Evolutionary conservation across 129 eudicot species (phyloP), one percentile per base, ranked within the genome.

Genomic region (Cynara cardunculus): DNA sequence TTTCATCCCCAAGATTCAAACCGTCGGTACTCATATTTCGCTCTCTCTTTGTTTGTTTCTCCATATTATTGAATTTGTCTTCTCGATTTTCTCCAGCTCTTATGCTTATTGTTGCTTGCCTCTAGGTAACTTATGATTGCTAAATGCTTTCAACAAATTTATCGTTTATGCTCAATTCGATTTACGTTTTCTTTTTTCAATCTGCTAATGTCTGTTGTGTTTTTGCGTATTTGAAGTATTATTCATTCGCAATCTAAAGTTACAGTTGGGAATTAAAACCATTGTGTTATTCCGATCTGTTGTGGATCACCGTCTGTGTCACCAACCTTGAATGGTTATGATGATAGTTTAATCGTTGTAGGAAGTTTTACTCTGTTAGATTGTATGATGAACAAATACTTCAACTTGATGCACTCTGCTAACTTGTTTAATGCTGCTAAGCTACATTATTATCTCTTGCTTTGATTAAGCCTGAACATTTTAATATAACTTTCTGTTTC

Each of bases 271-370:
- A 25, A 64, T 35, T 18, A 41, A 56, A 28, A 4, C 19, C 70
- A 19, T 67, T 82, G 59, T 8, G 39, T 5, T 46, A 30, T 74
- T 46, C 56, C 68, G 84, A 81, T 81, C 85, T 81, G 14, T 74
- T 81, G 69, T 81, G 26, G 77, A 75, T 75, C 62, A 69, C 80
- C 80, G 73, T 81, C 32, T 81, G 53, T 37, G 24, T 64, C 28
- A 76, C 12, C 30, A 19, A 61, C 71, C 13, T 9, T 53, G 62
- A 53, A 35, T 34, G 26, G 16, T 64, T 7, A 16, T 77, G 32
- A 65, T 77, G 10, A 5, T 78, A 25, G 22, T 78, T 61, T 32
- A 31, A 0, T 75, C 21, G 1, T 53, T 53, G 1, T 53, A 53
- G 62, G 61, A 16, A 49, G 16, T 49, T 53, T 53, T 62, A 32